Base-by-base conservation (phyloP, 768 basidiomycete genomes). In the Lyophyllum shimeji region DNA sequence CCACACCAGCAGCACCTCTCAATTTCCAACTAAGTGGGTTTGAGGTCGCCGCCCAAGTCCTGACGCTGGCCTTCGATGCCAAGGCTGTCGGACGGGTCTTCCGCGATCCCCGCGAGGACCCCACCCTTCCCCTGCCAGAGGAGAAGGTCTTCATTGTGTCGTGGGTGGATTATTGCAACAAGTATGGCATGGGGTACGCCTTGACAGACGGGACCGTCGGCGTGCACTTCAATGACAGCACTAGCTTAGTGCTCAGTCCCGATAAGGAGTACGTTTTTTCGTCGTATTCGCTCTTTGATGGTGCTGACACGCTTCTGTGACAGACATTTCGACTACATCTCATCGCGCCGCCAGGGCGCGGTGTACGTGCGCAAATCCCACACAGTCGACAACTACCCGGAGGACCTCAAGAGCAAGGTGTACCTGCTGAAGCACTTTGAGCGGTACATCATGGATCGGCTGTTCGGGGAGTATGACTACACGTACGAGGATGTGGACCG, bases 111-210 rank as follows among this genome's bases (percentile, higher is more conserved):
- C 74, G 82, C 46, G 75, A 78, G 43, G 84, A 85, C 25, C 70
- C 65, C 1, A 63, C 70, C 40, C 63, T 70, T 13, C 74, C 73
- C 33, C 62, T 92, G 1, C 79, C 78, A 0, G 79, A 85, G 17
- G 90, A 93, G 55, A 81, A 81, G 50, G 89, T 96, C 44, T 98
- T 98, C 73, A 94, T 99, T 60, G 92, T 90, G 2, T 92, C 91
- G n/a, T 98, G 97, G 97, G 90, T 98, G 40, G 97, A 98, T 70
- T 98, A 98, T 67, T 96, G 93, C 69, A 93, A 95, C 72, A 98
- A 98, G 78, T 99, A 98, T 71, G 97, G 96, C n/a, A 98, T 98
- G 92, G 97, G 96, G 1, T 98, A 97, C 69, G 93, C 94, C 3
- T 76, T 98, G 66, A 96, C 94, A 18, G 95, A 99, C 65, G 95